Conservation (phyloP, 2,329 filamentous ascomycete species). For the Apiospora arundinis region DNA sequence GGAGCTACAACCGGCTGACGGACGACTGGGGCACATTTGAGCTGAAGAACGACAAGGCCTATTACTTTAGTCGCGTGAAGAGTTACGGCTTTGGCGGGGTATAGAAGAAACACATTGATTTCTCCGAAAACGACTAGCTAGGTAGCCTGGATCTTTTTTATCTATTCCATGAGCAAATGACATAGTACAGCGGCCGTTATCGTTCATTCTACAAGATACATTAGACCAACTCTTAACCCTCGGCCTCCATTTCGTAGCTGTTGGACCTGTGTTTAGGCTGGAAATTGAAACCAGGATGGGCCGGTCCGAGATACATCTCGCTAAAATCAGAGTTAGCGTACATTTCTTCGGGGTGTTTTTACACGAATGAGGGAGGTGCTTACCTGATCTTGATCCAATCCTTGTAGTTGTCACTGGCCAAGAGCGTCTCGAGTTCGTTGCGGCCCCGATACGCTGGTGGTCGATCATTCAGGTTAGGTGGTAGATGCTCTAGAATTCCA, state of each 20-base stretch:
- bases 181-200: background rate
- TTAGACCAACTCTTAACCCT: conserved; percentile 55
- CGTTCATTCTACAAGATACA: conserved; percentile 4
- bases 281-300: conserved; percentile 90
- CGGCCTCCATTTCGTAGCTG: conserved; percentile 81
- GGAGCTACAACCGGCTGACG: conserved; percentile 87
- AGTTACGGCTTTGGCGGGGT: conserved; percentile 62
- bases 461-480: conserved; percentile 86
- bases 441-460: conserved; percentile 84
- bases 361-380: conserved; percentile 35
- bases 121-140: background rate
- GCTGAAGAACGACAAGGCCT: conserved; percentile 68
- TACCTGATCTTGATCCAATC: conserved; percentile 99
- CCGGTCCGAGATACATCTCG: conserved; percentile 96
- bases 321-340: conserved; percentile 50
- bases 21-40: conserved; percentile 89
- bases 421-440: conserved; percentile 90
- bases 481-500: conserved; percentile 85
- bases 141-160: conserved; percentile 2
- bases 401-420: conserved; percentile 89
- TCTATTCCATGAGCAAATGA: conserved; percentile 5
- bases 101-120: conserved; percentile 30
- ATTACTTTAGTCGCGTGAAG: conserved; percentile 70
- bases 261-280: conserved; percentile 98
- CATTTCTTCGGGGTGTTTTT: too few relatives aligned